Evolutionary conservation across 768 basidiomycete species (phyloP).

Genomic region (Kwoniella sp.): DNA sequence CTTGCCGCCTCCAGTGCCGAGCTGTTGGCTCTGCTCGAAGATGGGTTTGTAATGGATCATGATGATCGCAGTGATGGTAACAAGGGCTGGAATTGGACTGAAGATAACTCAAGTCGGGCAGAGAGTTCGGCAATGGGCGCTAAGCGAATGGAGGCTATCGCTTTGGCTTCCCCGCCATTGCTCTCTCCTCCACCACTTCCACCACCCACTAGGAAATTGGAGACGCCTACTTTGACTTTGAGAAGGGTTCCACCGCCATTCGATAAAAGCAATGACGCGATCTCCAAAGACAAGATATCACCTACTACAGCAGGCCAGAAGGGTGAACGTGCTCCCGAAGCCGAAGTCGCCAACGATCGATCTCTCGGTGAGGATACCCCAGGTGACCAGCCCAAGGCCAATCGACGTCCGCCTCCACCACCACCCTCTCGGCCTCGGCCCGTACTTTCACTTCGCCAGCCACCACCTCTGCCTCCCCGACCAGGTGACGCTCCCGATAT

Average conservation of each 20-base stretch:
- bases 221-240: background rate
- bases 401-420: constrained; percentile 11
- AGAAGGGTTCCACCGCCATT: background rate
- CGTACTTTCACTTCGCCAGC: constrained; percentile 8
- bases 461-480: constrained; percentile 33
- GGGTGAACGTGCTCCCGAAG: background rate
- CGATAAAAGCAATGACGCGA: background rate
- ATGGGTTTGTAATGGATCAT: constrained; percentile 25
- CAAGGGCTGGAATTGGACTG: background rate
- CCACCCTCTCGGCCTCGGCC: constrained; percentile 15
- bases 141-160: constrained; percentile 5
- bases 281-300: background rate
- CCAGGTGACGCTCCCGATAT: background rate
- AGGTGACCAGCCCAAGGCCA: background rate
- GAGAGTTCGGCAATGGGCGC: constrained; percentile 17
- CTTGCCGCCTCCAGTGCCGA: constrained; percentile 34
- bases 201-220: background rate
- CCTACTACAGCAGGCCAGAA: background rate
- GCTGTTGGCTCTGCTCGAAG: constrained; percentile 33
- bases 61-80: background rate
- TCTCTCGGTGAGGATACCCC: background rate
- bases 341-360: background rate
- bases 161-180: background rate
- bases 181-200: background rate
- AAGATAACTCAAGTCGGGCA: background rate